Conservation (phyloP, 371 early-diverging fungal species). For the Choanephora cucurbitarum region DNA sequence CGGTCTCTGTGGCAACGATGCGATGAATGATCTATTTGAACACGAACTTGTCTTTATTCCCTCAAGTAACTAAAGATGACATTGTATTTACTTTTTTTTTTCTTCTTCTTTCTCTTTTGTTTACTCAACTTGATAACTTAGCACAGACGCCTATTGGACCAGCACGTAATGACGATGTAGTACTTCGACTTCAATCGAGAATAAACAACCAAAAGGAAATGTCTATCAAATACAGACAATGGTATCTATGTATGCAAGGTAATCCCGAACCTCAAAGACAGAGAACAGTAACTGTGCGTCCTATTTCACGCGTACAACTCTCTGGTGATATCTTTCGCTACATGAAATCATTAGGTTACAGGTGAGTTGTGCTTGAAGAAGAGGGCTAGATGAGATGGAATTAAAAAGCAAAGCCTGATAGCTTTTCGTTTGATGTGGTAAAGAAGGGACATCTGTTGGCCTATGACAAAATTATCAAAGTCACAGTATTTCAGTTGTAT, state of each 20-base stretch:
- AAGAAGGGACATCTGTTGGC: constrained; percentile 44
- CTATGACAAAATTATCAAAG: constrained; percentile 41
- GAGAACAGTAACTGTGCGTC: constrained; percentile 49
- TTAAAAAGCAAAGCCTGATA: constrained; percentile 1
- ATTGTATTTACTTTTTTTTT: no score
- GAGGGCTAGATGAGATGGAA: no score
- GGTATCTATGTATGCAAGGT: constrained; percentile 51
- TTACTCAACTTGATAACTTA: constrained; percentile 13
- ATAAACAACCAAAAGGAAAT: constrained; percentile 43
- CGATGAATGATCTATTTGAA: constrained; percentile 42
- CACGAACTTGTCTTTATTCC: constrained; percentile 53
- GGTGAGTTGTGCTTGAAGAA: constrained; percentile 22
- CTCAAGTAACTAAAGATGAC: constrained; percentile 28
- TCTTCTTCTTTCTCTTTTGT: neutral
- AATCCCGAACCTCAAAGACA: constrained; percentile 52
- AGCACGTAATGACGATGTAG: constrained; percentile 53
- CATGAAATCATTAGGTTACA: constrained; percentile 51
- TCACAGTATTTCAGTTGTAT: constrained; percentile 44
- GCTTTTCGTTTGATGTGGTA: constrained; percentile 53
- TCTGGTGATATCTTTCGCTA: constrained; percentile 52
- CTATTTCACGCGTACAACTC: constrained; percentile 44
- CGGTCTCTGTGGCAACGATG: constrained; percentile 51
- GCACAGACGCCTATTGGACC: constrained; percentile 54
- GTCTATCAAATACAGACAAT: constrained; percentile 46
- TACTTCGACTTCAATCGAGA: constrained; percentile 45